Percentiles rank a stretch among this genome's conserved stretches.
phyloP scores from a whole-genome alignment of 1,284 basidiomycete genomes.

The Ganoderma leucocontextum region DNA sequence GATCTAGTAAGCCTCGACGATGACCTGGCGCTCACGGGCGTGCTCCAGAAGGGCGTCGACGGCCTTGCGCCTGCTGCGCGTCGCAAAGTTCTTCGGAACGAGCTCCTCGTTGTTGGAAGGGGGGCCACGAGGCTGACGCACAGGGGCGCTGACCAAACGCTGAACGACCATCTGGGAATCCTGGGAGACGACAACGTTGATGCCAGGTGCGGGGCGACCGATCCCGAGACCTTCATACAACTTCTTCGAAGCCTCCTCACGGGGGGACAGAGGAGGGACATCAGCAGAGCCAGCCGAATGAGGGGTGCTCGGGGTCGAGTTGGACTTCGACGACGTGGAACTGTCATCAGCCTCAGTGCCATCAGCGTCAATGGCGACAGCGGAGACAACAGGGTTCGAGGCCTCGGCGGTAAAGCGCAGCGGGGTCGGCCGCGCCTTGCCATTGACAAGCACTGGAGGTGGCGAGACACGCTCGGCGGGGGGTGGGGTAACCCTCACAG shows the following conservation, averaged over 20 bases:
- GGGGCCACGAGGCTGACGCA: conserved; percentile 87
- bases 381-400: conserved; percentile 62
- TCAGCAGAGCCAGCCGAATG: conserved; percentile 69
- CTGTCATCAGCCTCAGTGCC: conserved; percentile 63
- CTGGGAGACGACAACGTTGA: conserved; percentile 42
- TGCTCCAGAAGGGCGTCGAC: conserved; percentile 76
- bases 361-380: conserved; percentile 64
- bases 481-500: conserved; percentile 76
- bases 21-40: conserved; percentile 75
- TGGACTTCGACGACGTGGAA: conserved; percentile 58
- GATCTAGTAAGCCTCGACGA: conserved; percentile 62
- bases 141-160: conserved; percentile 72
- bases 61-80: conserved; percentile 80
- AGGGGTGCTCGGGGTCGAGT: conserved; percentile 73
- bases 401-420: conserved; percentile 66
- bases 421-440: conserved; percentile 71
- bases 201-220: conserved; percentile 62
- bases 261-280: conserved; percentile 69
- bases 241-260: conserved; percentile 83
- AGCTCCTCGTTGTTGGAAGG: conserved; percentile 88
- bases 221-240: conserved; percentile 85
- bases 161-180: conserved; percentile 45
- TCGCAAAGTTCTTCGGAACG: conserved; percentile 89
- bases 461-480: conserved; percentile 65
- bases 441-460: conserved; percentile 46